Percentiles rank a stretch among this genome's conserved stretches.
These are phyloP conservation scores for Petunia hybrid DNA, from an alignment of 305 asterid genomes.

Conservation along the genomic window DNA sequence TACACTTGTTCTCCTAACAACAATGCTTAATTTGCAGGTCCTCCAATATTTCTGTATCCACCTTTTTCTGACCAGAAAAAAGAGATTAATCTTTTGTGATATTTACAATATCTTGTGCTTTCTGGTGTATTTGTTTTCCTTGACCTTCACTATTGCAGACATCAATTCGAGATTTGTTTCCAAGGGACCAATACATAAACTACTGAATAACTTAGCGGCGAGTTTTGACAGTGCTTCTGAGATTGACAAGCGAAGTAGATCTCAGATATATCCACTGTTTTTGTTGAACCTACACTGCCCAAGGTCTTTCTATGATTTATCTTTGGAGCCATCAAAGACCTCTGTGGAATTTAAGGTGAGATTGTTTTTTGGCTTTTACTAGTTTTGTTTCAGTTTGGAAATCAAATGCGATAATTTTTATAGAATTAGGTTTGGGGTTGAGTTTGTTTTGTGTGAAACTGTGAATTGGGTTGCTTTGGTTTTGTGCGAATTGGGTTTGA, in stretches of 20 bases:
- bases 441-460: no score
- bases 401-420: neutral
- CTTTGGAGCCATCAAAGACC: constrained; percentile 71
- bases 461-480: no score
- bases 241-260: constrained; percentile 57
- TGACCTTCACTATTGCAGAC: constrained; percentile 60
- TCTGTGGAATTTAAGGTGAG: constrained; percentile 86
- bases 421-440: neutral
- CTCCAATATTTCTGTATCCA: constrained; percentile 96
- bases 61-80: constrained; percentile 28
- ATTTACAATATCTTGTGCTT: constrained; percentile 25
- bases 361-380: constrained; percentile 12
- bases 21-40: constrained; percentile 69
- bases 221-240: constrained; percentile 49
- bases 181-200: constrained; percentile 91
- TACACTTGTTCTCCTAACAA: constrained; percentile 41
- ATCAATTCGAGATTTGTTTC: constrained; percentile 88
- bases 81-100: neutral
- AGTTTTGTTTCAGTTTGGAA: neutral
- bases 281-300: constrained; percentile 83
- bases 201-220: constrained; percentile 80
- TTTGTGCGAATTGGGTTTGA: no score
- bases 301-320: constrained; percentile 73
- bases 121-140: constrained; percentile 50
- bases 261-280: constrained; percentile 67